Evolutionary conservation across 208 protist genomes (phyloP), one percentile per base, ranked within the genome.

Genomic region (Trypanosoma mega): DNA sequence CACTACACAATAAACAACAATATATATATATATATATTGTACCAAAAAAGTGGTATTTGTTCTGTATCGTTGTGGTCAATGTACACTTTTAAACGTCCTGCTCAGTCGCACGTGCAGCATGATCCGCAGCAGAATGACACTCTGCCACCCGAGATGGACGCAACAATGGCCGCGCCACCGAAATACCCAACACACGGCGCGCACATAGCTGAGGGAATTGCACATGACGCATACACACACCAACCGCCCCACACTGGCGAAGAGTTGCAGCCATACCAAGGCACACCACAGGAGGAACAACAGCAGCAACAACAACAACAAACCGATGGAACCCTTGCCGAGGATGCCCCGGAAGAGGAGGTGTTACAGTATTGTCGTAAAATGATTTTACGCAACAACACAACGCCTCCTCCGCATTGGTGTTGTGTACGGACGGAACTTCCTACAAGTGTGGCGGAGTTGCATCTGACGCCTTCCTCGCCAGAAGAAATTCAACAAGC

Each of bases 401-500:
- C 87, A 14, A 76, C 79, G 31, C 78, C 85, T 1, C 85, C 85
- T n/a, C 59, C 64, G 52, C 59, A 68, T 39, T 94, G 88, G 85
- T 74, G 88, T 1, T 69, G 85, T 44, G 77, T 90, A 43, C 84
- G 88, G 14, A 78, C 75, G 27, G 82, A 85, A 30, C 66, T 94
- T n/a, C 88, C 88, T 9, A 62, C 68, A 1, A 85, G 80, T 27
- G 79, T 92, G 11, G 76, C 88, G 1, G 84, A 92, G 72, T 70
- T 94, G 48, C 72, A 74, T 0, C 70, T 94, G 2, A 81, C 78
- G 37, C 82, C 84, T 6, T 78, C 85, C 34, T 39, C 52, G 0
- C 78, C 72, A 1, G 82, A 89, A 72, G 52, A 23, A 12, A 65
- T 82, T 39, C 82, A 91, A 62, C 45, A 70, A 45, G 58, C 66